A percentile compares a stretch with the other conserved stretches of the same genome.
phyloP scores from a whole-genome alignment of 768 basidiomycete species.

The Russula sp. region DNA sequence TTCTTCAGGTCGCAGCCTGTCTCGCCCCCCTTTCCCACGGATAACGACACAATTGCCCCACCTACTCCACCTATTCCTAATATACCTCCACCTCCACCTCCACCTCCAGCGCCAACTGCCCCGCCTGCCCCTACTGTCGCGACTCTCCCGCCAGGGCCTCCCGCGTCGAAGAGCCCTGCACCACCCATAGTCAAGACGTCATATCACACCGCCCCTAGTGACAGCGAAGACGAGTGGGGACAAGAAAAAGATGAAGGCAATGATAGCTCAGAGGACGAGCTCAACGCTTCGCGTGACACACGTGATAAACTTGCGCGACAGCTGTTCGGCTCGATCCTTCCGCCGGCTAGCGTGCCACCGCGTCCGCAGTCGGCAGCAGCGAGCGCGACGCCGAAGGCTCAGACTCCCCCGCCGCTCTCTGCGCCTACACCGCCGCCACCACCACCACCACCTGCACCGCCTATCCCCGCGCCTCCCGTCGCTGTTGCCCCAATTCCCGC shows the following conservation, averaged over 20 bases:
- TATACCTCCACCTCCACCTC: conserved; percentile 27
- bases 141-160: conserved; percentile 16
- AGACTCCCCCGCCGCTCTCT: conserved; percentile 35
- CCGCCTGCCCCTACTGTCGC: neutral
- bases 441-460: conserved; percentile 38
- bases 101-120: conserved; percentile 26
- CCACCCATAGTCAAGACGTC: conserved; percentile 52
- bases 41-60: conserved; percentile 32
- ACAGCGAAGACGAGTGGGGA: conserved; percentile 80
- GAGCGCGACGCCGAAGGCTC: conserved; percentile 26
- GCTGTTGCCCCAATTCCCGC: conserved; percentile 39
- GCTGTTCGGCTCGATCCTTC: conserved; percentile 72
- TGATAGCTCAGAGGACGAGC: conserved; percentile 78
- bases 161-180: conserved; percentile 47
- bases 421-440: conserved; percentile 42
- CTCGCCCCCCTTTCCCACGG: conserved; percentile 33
- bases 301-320: conserved; percentile 72
- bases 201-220: conserved; percentile 60
- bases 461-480: conserved; percentile 37
- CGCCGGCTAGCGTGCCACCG: conserved; percentile 36
- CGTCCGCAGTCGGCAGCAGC: conserved; percentile 49
- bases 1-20: conserved; percentile 59
- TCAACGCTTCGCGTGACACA: conserved; percentile 58
- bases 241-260: conserved; percentile 68
- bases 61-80: conserved; percentile 38